Conservation (phyloP, 495 filamentous ascomycete genomes). For the Penicillium samsonianum region DNA sequence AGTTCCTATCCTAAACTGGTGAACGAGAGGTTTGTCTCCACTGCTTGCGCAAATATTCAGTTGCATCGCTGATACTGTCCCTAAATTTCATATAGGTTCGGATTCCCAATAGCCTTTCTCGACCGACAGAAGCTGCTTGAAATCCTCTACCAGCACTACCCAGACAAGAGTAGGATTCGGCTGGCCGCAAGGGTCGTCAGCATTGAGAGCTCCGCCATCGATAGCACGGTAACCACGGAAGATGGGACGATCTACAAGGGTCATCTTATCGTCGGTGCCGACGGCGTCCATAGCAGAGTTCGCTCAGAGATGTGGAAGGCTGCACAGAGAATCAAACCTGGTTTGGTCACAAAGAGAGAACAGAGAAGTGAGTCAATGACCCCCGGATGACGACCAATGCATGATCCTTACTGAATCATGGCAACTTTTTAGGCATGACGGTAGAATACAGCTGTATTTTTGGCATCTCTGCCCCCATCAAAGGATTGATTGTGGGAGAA, state of each 20-base stretch:
- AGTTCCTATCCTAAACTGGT: constrained; percentile 12
- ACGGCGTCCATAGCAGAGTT: constrained; percentile 51
- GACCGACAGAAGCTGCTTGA: constrained; percentile 35
- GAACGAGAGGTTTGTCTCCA: constrained; percentile 7
- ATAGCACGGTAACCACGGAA: constrained; percentile 10
- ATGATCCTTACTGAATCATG: constrained; percentile 13
- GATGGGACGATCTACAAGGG: constrained; percentile 28
- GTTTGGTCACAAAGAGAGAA: constrained; percentile 16
- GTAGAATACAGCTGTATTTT: constrained; percentile 26
- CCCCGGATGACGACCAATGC: not conserved
- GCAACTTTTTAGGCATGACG: constrained; percentile 21
- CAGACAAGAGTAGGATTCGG: constrained; percentile 15
- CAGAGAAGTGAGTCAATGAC: constrained; percentile 20
- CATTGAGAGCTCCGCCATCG: constrained; percentile 4
- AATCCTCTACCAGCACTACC: constrained; percentile 23
- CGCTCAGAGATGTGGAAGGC: constrained; percentile 36
- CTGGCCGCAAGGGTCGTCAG: constrained; percentile 16
- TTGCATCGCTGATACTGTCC: not conserved
- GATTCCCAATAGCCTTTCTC: constrained; percentile 28
- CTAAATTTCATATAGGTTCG: constrained; percentile 16
- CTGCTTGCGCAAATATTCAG: not conserved
- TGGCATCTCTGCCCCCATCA: constrained; percentile 25
- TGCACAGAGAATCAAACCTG: constrained; percentile 29
- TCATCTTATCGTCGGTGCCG: constrained; percentile 48
- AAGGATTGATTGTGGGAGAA: constrained; percentile 16